Evolutionary conservation across 305 asterid genomes (phyloP).

Genomic region (Rubia balearica): DNA sequence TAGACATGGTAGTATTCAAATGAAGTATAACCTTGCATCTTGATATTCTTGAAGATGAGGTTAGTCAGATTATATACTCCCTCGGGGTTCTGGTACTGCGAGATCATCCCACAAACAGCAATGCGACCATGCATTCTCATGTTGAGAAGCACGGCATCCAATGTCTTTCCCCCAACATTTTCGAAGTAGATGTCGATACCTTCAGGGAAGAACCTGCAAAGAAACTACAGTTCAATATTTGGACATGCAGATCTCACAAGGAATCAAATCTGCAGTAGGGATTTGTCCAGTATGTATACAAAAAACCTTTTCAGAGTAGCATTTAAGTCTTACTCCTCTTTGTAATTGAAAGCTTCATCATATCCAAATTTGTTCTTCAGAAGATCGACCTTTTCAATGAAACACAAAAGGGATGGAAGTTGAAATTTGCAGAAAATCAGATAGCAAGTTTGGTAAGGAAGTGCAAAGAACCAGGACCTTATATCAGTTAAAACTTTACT

Average conservation of each 20-base stretch:
- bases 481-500: no score
- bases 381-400: constrained; percentile 3
- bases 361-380: constrained; percentile 9
- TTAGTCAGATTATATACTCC: constrained; percentile 1
- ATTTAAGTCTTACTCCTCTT: constrained; percentile 1
- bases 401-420: neutral
- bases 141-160: constrained; percentile 7
- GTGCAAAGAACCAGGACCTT: neutral
- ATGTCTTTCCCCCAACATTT: constrained; percentile 8
- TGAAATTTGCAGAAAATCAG: neutral
- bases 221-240: neutral
- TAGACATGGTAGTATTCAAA: neutral
- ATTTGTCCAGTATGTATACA: neutral
- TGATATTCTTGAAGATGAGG: constrained; percentile 1
- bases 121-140: constrained; percentile 12
- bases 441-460: neutral
- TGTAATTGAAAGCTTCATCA: constrained; percentile 8
- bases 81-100: constrained; percentile 5
- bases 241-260: neutral
- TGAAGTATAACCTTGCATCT: constrained; percentile 1
- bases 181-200: constrained; percentile 7
- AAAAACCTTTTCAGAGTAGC: constrained; percentile 5
- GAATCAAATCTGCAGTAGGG: neutral
- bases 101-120: constrained; percentile 8
- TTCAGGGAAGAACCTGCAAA: constrained; percentile 5